A percentile compares a stretch with the other conserved stretches of the same genome.
phyloP scores from a whole-genome alignment of 78 protist species.

The Dictyostelium capitatum region DNA sequence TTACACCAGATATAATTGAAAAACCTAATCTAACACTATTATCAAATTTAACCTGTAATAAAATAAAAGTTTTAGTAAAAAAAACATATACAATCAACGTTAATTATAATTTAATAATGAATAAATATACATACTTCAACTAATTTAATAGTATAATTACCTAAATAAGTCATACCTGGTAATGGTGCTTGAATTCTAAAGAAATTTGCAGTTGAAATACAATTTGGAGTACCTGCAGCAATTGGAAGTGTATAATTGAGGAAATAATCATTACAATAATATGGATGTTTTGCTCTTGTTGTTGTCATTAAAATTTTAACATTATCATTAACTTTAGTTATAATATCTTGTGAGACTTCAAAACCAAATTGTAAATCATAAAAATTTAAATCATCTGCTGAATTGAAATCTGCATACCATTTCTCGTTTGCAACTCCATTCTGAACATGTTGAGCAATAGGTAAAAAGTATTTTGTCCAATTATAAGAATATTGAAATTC shows the following conservation, averaged over 20 bases:
- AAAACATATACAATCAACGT: no score
- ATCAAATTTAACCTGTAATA: background rate
- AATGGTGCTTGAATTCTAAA: conserved; percentile 28
- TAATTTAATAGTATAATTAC: conserved; percentile 30
- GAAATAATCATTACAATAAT: conserved; percentile 4
- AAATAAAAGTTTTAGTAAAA: background rate
- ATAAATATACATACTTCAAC: background rate
- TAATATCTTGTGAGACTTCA: background rate
- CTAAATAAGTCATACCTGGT: conserved; percentile 27
- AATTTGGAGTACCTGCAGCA: background rate
- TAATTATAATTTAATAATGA: no score
- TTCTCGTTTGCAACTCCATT: background rate
- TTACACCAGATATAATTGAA: background rate
- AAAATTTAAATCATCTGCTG: background rate
- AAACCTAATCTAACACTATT: conserved; percentile 6
- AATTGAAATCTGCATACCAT: conserved; percentile 1
- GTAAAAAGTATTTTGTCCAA: conserved; percentile 44
- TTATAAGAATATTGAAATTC: conserved; percentile 3
- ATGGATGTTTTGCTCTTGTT: conserved; percentile 13
- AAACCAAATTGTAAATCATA: background rate
- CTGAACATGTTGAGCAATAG: background rate
- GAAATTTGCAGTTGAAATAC: background rate
- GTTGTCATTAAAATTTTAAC: background rate
- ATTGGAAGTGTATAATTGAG: background rate
- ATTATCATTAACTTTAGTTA: background rate